These are phyloP conservation scores for Quercus gilva DNA, from an alignment of 306 rosid species.

Conservation along the genomic window DNA sequence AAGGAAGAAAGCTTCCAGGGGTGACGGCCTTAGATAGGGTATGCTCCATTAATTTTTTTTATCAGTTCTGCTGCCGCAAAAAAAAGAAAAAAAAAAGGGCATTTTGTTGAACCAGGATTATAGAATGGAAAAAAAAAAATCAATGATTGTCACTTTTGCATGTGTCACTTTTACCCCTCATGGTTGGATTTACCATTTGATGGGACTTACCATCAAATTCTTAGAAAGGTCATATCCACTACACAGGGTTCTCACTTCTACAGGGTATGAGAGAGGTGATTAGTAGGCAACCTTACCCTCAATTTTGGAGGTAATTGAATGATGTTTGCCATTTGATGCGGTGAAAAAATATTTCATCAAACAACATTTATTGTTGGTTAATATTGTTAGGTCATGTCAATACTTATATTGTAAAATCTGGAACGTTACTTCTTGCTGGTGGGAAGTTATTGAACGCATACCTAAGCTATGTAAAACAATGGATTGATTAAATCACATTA, in stretches of 20 bases:
- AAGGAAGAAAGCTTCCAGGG: conserved; percentile 89
- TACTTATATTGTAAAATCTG: not conserved
- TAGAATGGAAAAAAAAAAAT: not conserved
- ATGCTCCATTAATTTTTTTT: conserved; percentile 19
- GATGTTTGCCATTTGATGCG: not conserved
- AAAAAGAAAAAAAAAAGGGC: not conserved
- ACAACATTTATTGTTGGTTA: not conserved
- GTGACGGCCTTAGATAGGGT: conserved; percentile 77
- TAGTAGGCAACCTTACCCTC: no score
- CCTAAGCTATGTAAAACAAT: not conserved
- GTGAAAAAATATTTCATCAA: not conserved
- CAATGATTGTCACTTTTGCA: not conserved
- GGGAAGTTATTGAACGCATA: not conserved
- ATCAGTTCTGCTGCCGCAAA: not conserved
- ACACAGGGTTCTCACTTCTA: no score
- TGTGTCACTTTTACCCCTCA: not conserved
- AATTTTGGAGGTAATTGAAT: not conserved
- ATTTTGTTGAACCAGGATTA: not conserved
- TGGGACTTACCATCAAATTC: conserved; percentile 4
- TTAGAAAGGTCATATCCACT: not conserved
- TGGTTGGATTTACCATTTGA: conserved; percentile 3
- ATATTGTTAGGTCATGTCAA: not conserved
- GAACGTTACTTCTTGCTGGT: not conserved
- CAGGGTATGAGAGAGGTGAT: no score
- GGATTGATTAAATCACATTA: not conserved